Conservation (phyloP, 169 alveolate genomes). For the Cryptosporidium xiaoi region DNA sequence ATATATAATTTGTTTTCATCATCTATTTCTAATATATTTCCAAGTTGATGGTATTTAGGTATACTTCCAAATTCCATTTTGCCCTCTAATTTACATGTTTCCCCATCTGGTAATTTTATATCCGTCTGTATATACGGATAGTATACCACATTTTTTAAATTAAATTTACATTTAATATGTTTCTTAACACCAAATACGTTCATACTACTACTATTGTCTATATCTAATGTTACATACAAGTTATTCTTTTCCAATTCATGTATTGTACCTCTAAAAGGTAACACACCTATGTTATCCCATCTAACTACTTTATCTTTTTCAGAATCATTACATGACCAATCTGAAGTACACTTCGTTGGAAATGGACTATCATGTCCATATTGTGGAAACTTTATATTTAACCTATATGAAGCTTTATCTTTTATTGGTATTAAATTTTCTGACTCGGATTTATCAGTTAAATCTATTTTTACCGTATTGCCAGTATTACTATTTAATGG, state of each 20-base stretch:
- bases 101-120: constrained; percentile 58
- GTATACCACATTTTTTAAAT: constrained; percentile 50
- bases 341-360: constrained; percentile 54
- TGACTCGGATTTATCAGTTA: neutral
- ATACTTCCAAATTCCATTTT: constrained; percentile 74
- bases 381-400: constrained; percentile 48
- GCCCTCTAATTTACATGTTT: constrained; percentile 48
- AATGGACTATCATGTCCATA: constrained; percentile 68
- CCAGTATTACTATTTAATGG: neutral
- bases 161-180: constrained; percentile 20
- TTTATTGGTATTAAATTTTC: neutral
- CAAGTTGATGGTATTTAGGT: constrained; percentile 71
- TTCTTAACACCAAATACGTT: constrained; percentile 5
- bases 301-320: constrained; percentile 20
- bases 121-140: constrained; percentile 65
- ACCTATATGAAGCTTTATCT: constrained; percentile 10
- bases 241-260: constrained; percentile 64
- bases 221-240: constrained; percentile 29
- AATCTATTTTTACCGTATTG: constrained; percentile 27
- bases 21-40: constrained; percentile 71
- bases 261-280: constrained; percentile 73
- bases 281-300: constrained; percentile 63
- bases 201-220: neutral
- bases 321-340: constrained; percentile 28
- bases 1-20: constrained; percentile 70